A percentile compares a stretch with the other conserved stretches of the same genome.
Evolutionary conservation across 192 early-diverging fungal genomes (phyloP).

Genomic region (Backusella macrospora): DNA sequence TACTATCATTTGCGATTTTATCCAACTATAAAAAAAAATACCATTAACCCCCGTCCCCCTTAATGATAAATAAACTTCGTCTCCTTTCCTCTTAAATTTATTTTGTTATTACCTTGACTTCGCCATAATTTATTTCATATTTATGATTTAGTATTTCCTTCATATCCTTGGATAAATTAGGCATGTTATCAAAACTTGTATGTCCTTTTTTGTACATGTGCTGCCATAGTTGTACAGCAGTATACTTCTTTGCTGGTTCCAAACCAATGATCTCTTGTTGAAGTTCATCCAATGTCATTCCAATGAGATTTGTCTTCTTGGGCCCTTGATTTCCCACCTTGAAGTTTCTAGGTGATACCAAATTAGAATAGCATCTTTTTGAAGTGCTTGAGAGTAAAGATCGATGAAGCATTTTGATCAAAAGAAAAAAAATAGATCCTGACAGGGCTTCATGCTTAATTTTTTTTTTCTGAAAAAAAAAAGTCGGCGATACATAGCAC

Average conservation of each 20-base stretch:
- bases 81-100: neutral
- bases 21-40: constrained; percentile 30
- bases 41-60: too few species aligned
- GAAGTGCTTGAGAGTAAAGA: neutral
- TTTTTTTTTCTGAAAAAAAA: too few species aligned
- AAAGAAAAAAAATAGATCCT: neutral
- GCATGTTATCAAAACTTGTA: constrained; percentile 68
- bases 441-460: constrained; percentile 6
- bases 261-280: constrained; percentile 36
- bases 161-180: constrained; percentile 55
- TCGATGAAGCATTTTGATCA: neutral
- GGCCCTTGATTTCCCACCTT: constrained; percentile 2
- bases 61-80: neutral
- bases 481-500: too few species aligned
- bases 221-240: constrained; percentile 47
- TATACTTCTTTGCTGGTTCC: constrained; percentile 42
- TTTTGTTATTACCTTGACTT: constrained; percentile 45
- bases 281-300: constrained; percentile 40
- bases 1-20: constrained; percentile 58
- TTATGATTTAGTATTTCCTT: constrained; percentile 49
- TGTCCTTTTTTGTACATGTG: constrained; percentile 57
- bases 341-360: constrained; percentile 12
- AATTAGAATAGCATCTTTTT: constrained; percentile 15
- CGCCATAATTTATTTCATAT: constrained; percentile 62
- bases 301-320: constrained; percentile 51